These are phyloP conservation scores for Tetratostichococcus sp. DNA, from an alignment of 139 green algal species.

Conservation along the genomic window DNA sequence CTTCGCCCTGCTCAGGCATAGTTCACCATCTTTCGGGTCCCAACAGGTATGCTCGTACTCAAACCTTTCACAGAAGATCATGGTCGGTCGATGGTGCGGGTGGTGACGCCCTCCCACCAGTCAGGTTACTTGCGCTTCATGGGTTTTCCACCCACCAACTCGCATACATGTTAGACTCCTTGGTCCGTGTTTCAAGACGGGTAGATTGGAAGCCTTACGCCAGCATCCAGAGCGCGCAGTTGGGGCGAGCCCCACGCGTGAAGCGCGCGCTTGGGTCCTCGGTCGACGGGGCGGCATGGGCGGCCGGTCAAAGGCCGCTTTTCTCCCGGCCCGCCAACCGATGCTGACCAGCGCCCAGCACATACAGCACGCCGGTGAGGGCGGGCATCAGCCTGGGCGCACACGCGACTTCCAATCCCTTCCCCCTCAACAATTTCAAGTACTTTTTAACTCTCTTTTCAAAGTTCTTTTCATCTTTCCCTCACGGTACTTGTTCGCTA, in stretches of 20 bases:
- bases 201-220: conserved; percentile 71
- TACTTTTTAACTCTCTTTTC: conserved; percentile 96
- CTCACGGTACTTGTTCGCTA: conserved; percentile 96
- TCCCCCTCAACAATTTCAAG: conserved; percentile 93
- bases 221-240: conserved; percentile 76
- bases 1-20: conserved; percentile 93
- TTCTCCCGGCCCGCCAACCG: conserved; percentile 70
- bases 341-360: conserved; percentile 77
- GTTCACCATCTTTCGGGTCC: conserved; percentile 95
- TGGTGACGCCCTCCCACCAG: conserved; percentile 61
- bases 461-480: conserved; percentile 97
- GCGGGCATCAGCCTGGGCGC: conserved; percentile 66
- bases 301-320: conserved; percentile 44
- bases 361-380: conserved; percentile 54
- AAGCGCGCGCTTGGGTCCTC: conserved; percentile 65
- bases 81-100: conserved; percentile 83
- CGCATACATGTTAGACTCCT: conserved; percentile 93
- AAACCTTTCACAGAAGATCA: conserved; percentile 87
- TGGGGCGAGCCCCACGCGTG: conserved; percentile 51
- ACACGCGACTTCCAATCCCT: conserved; percentile 71
- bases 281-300: conserved; percentile 53
- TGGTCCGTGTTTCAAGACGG: conserved; percentile 97
- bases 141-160: conserved; percentile 86
- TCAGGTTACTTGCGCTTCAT: conserved; percentile 88
- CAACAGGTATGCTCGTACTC: conserved; percentile 85